phyloP scores from a whole-genome alignment of 805 yeast species.

The Metschnikowia peoriensis region DNA sequence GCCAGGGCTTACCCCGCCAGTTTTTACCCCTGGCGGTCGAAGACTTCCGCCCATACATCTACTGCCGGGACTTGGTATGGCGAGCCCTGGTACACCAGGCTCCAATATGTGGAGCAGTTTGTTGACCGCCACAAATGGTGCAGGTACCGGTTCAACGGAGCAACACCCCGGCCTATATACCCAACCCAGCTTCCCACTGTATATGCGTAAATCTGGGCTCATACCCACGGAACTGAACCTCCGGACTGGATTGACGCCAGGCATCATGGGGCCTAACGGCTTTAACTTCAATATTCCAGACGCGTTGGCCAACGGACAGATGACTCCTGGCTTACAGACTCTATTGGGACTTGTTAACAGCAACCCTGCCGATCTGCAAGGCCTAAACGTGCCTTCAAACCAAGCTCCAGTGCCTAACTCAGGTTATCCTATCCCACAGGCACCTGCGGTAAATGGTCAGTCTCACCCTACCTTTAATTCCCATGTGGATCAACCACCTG shows the following conservation, averaged over 20 bases:
- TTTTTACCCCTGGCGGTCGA: slow-evolving; percentile 60
- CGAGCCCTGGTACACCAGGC: slow-evolving; percentile 54
- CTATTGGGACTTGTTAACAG: slow-evolving; percentile 31
- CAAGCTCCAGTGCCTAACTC: not conserved
- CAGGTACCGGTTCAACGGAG: slow-evolving; percentile 2
- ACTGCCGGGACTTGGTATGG: slow-evolving; percentile 43
- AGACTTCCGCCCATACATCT: slow-evolving; percentile 52
- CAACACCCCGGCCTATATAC: slow-evolving; percentile 5
- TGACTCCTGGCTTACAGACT: slow-evolving; percentile 48
- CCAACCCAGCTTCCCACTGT: slow-evolving; percentile 21
- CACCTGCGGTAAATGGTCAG: slow-evolving; percentile 3
- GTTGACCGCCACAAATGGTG: slow-evolving; percentile 39
- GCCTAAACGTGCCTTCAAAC: not conserved
- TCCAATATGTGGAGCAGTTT: slow-evolving; percentile 47
- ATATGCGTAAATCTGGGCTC: slow-evolving; percentile 53
- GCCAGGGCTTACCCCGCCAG: slow-evolving; percentile 46
- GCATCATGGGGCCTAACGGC: slow-evolving; percentile 25
- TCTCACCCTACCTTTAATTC: not conserved
- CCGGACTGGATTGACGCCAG: slow-evolving; percentile 73
- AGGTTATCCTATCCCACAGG: not conserved
- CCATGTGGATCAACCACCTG: not conserved
- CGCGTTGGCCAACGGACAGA: slow-evolving; percentile 39
- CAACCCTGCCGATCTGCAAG: slow-evolving; percentile 1
- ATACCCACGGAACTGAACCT: slow-evolving; percentile 76
- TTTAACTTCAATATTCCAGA: slow-evolving; percentile 43